These are phyloP conservation scores for Candida xyloterini DNA, from an alignment of 805 yeast genomes.

Conservation along the genomic window DNA sequence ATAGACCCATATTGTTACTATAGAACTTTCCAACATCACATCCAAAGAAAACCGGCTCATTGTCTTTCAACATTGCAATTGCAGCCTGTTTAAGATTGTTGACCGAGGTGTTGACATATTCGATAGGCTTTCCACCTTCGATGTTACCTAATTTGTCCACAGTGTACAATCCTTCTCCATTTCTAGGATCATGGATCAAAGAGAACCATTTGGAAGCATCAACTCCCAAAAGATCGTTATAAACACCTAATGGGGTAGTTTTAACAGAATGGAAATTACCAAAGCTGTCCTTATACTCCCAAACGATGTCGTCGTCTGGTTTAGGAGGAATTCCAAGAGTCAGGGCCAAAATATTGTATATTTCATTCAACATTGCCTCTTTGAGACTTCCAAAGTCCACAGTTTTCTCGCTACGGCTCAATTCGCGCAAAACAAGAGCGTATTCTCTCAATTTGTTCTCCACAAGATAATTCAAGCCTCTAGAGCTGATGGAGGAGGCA, in stretches of 20 bases:
- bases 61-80: slow-evolving; percentile 63
- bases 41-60: slow-evolving; percentile 85
- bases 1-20: slow-evolving; percentile 59
- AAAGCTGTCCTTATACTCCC: slow-evolving; percentile 78
- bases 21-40: slow-evolving; percentile 79
- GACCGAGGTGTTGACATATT: slow-evolving; percentile 69
- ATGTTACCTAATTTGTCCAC: slow-evolving; percentile 79
- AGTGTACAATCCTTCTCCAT: slow-evolving; percentile 61
- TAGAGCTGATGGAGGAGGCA: slow-evolving; percentile 51
- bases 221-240: slow-evolving; percentile 49
- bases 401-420: slow-evolving; percentile 41
- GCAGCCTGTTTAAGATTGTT: slow-evolving; percentile 59
- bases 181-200: slow-evolving; percentile 81
- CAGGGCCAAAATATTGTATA: slow-evolving; percentile 64
- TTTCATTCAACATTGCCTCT: slow-evolving; percentile 50
- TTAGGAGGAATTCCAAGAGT: slow-evolving; percentile 79
- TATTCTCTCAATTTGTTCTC: slow-evolving; percentile 74
- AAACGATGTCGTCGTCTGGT: slow-evolving; percentile 59
- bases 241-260: slow-evolving; percentile 67
- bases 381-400: slow-evolving; percentile 25
- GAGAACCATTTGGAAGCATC: slow-evolving; percentile 59
- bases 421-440: slow-evolving; percentile 63
- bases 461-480: slow-evolving; percentile 58
- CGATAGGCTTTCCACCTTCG: slow-evolving; percentile 67
- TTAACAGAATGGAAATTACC: slow-evolving; percentile 50